A percentile compares a stretch with the other conserved stretches of the same genome.
phyloP scores from a whole-genome alignment of 2,329 filamentous ascomycete genomes.

The Penicillium rolfsii region DNA sequence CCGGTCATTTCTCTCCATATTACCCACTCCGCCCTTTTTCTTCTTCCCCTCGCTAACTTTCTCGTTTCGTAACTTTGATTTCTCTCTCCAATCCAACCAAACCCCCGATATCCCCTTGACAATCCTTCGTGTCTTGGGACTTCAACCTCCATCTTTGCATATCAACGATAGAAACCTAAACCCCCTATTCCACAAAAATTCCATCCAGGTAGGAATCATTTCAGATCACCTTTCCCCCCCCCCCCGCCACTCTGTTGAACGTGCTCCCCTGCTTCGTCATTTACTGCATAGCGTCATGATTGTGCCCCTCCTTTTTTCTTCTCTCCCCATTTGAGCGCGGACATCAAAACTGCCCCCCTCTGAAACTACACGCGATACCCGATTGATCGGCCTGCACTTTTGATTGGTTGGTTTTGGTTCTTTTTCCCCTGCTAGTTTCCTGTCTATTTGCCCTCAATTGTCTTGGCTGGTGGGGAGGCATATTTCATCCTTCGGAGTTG shows the following conservation, averaged over 20 bases:
- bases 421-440: background rate
- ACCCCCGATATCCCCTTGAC: background rate
- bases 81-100: slow-evolving; percentile 1
- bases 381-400: slow-evolving; percentile 14
- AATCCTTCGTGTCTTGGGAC: background rate
- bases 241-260: no score
- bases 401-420: slow-evolving; percentile 10
- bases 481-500: background rate
- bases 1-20: background rate
- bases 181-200: background rate
- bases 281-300: slow-evolving; percentile 1
- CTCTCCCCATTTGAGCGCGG: slow-evolving; percentile 6
- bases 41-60: slow-evolving; percentile 7
- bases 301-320: slow-evolving; percentile 17
- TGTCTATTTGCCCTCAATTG: slow-evolving; percentile 4
- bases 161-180: background rate
- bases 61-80: slow-evolving; percentile 7
- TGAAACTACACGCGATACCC: slow-evolving; percentile 20
- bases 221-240: background rate
- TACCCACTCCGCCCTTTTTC: background rate
- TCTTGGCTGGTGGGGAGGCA: slow-evolving; percentile 6
- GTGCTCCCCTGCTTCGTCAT: background rate
- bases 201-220: slow-evolving; percentile 21
- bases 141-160: background rate
- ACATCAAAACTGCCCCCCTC: slow-evolving; percentile 7